A percentile compares a stretch with the other conserved stretches of the same genome.
These are phyloP conservation scores for Crithidia mellificae DNA, from an alignment of 208 protist species.

Conservation along the genomic window DNA sequence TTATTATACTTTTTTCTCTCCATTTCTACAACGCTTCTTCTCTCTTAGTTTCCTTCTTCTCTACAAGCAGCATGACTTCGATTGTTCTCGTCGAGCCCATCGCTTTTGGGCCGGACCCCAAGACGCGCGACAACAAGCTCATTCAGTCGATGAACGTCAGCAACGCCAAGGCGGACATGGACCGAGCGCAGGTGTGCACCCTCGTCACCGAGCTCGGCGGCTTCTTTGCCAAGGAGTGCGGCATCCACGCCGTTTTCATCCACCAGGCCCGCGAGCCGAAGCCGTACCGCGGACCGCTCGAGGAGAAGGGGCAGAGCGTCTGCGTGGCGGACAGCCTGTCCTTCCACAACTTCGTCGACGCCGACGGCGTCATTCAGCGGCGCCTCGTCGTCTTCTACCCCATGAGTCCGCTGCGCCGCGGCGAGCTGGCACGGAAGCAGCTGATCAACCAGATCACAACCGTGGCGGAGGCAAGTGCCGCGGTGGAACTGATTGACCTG, in stretches of 20 bases:
- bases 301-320: slow-evolving; percentile 45
- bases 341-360: slow-evolving; percentile 73
- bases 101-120: slow-evolving; percentile 30
- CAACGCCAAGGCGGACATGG: slow-evolving; percentile 37
- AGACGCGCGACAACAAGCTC: slow-evolving; percentile 31
- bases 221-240: slow-evolving; percentile 24
- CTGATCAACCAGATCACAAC: slow-evolving; percentile 48
- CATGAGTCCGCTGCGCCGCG: slow-evolving; percentile 52
- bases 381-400: slow-evolving; percentile 76
- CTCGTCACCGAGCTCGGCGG: slow-evolving; percentile 21
- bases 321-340: slow-evolving; percentile 58
- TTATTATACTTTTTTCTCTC: no score
- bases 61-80: slow-evolving; percentile 31
- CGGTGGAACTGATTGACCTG: slow-evolving; percentile 69
- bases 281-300: slow-evolving; percentile 28
- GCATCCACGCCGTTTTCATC: slow-evolving; percentile 28
- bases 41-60: background rate
- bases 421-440: slow-evolving; percentile 57
- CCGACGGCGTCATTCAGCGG: slow-evolving; percentile 50
- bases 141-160: slow-evolving; percentile 33
- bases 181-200: slow-evolving; percentile 34
- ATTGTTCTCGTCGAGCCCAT: slow-evolving; percentile 38
- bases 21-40: no score
- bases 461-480: slow-evolving; percentile 21
- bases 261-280: slow-evolving; percentile 35